Evolutionary conservation across 176 grass and related monocot species (phyloP).

Genomic region (Tillandsia leiboldiana): DNA sequence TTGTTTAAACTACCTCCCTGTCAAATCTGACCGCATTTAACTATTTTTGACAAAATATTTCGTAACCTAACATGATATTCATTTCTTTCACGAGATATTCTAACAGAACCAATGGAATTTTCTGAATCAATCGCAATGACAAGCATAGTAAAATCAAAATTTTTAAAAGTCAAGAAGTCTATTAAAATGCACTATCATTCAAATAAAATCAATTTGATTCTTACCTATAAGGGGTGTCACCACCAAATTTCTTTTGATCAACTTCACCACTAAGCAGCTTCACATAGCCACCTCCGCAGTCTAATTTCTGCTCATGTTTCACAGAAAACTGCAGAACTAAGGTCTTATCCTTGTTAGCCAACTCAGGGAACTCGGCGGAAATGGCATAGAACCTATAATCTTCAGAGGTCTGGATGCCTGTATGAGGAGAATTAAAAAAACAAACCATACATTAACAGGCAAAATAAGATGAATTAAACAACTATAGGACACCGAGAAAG

Average conservation of each 20-base stretch:
- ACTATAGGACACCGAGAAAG: not conserved
- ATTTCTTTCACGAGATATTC: too few species aligned
- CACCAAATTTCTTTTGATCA: slow-evolving; percentile 20
- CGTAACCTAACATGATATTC: too few species aligned
- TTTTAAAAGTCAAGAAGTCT: too few species aligned
- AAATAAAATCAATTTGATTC: not conserved
- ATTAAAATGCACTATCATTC: not conserved
- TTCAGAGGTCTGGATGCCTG: slow-evolving; percentile 11
- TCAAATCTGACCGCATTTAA: too few species aligned
- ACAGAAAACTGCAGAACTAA: slow-evolving; percentile 14
- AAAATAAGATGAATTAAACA: not conserved
- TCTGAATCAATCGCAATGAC: not conserved
- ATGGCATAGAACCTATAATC: slow-evolving; percentile 20
- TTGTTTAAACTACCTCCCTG: too few species aligned
- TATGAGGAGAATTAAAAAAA: not conserved
- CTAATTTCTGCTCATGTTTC: slow-evolving; percentile 17
- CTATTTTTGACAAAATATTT: too few species aligned
- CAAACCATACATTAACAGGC: not conserved
- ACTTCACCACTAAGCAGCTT: slow-evolving; percentile 17
- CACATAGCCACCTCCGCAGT: slow-evolving; percentile 12
- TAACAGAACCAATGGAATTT: too few species aligned
- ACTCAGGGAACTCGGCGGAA: slow-evolving; percentile 17
- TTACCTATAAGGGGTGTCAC: slow-evolving; percentile 16
- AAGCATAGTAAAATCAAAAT: not conserved
- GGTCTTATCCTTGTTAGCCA: slow-evolving; percentile 10